A percentile compares a stretch with the other conserved stretches of the same genome.
These are phyloP conservation scores for Cantharellus anzutake DNA, from an alignment of 768 basidiomycete species.

Conservation along the genomic window DNA sequence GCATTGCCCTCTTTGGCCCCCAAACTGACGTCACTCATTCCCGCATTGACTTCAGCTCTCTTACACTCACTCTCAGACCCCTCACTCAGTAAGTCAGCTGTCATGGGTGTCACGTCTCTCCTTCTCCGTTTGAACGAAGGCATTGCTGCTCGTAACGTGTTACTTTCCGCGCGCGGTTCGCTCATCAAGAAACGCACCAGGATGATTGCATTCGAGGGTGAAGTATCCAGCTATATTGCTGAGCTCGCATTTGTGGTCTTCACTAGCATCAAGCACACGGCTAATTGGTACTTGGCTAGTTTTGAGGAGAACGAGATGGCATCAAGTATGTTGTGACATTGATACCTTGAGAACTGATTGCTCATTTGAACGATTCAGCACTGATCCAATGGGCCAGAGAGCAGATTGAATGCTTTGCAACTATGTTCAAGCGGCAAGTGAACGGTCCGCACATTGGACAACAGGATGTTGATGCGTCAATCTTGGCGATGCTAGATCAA, in stretches of 20 bases:
- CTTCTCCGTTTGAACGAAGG: slow-evolving; percentile 59
- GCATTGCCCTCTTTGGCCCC: slow-evolving; percentile 31
- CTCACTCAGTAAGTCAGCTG: slow-evolving; percentile 55
- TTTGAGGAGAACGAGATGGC: slow-evolving; percentile 93
- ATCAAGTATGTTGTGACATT: slow-evolving; percentile 38
- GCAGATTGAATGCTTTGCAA: slow-evolving; percentile 65
- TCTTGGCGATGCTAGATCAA: slow-evolving; percentile 58
- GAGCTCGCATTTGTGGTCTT: slow-evolving; percentile 82
- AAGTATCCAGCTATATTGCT: slow-evolving; percentile 66
- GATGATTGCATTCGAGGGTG: slow-evolving; percentile 78
- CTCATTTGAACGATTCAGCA: slow-evolving; percentile 25
- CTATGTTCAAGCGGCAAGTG: slow-evolving; percentile 79
- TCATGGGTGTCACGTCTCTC: slow-evolving; percentile 50
- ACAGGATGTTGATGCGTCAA: slow-evolving; percentile 54
- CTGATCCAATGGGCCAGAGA: slow-evolving; percentile 89
- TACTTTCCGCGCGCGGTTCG: slow-evolving; percentile 57
- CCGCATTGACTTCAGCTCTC: slow-evolving; percentile 48
- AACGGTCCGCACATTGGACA: slow-evolving; percentile 64
- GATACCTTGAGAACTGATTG: slow-evolving; percentile 6
- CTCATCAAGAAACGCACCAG: slow-evolving; percentile 63
- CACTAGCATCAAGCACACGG: slow-evolving; percentile 89
- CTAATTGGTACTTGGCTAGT: slow-evolving; percentile 92
- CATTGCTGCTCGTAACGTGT: slow-evolving; percentile 61
- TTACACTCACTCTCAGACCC: slow-evolving; percentile 55
- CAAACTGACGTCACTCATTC: slow-evolving; percentile 48